These are phyloP conservation scores for Ettlia oleoabundans DNA, from an alignment of 139 green algal genomes.

Conservation along the genomic window DNA sequence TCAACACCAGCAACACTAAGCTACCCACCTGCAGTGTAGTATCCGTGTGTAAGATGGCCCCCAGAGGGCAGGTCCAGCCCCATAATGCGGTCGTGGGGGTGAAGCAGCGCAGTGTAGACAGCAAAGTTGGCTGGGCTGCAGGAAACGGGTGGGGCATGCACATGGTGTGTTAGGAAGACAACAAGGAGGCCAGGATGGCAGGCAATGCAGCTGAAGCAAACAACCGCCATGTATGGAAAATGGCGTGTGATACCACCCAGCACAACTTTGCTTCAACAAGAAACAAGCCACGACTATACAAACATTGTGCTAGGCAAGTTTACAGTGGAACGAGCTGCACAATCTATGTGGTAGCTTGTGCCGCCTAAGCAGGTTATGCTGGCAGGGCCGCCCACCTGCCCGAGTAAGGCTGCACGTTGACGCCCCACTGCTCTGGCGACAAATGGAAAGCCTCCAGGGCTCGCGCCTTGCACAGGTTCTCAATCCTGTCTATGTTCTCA, in stretches of 20 bases:
- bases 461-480: conserved; percentile 78
- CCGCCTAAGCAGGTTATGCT: too few relatives aligned
- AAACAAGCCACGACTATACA: too few relatives aligned
- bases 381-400: conserved; percentile 46
- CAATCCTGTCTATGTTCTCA: conserved; percentile 87
- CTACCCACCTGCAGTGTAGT: conserved; percentile 90
- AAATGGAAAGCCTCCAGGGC: conserved; percentile 81
- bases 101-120: conserved; percentile 86
- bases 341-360: too few relatives aligned
- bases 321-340: too few relatives aligned
- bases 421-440: conserved; percentile 73
- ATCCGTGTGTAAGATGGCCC: conserved; percentile 92
- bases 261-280: too few relatives aligned
- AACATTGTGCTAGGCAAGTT: too few relatives aligned
- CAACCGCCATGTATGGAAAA: too few relatives aligned
- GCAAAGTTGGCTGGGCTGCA: conserved; percentile 95
- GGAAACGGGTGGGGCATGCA: background rate
- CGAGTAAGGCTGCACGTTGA: conserved; percentile 92
- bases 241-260: too few relatives aligned
- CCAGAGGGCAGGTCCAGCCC: conserved; percentile 86
- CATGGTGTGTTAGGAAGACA: background rate
- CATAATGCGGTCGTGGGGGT: conserved; percentile 90
- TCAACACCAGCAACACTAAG: too few relatives aligned
- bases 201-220: too few relatives aligned
- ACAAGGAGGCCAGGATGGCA: background rate